Evolutionary conservation across 805 yeast species (phyloP), one percentile per base, ranked within the genome.

Genomic region (Lipomyces yamadae): DNA sequence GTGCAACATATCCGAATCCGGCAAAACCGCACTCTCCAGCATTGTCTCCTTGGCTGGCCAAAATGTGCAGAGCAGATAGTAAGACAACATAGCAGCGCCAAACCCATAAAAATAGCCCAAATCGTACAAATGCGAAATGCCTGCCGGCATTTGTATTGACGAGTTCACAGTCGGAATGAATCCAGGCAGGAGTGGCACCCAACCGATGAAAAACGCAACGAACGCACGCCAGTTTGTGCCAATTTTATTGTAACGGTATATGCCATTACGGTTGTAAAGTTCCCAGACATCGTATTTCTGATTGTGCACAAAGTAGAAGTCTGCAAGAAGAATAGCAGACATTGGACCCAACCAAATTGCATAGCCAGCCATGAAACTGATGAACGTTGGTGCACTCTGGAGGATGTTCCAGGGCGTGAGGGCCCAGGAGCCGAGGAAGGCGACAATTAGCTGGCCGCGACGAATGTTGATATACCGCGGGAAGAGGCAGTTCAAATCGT

Each of bases 391-490:
- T 0, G 82, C 77, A 10, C 80, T 72, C 58, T 78, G 76, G 48
- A 78, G 71, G 60, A 81, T 75, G 35, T 73, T 72, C 84, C 84
- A 81, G 2, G 84, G 84, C 5, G 80, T 75, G 34, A 74, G 48
- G 35, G 74, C 76, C 48, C 80, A 79, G 76, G 75, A 15, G 79
- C 76, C 66, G 18, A 79, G 67, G 37, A 74, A 53, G 48, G 75
- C 76, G 30, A 79, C 80, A 61, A 82, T 70, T 72, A 78, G 76
- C 33, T 85, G 82, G 42, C 87, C 88, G 50, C 97, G 84, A 76
- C 97, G 82, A 73, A 91, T 90, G 75, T 78, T 83, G 66, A 83
- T 70, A 74, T 76, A 82, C 52, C 79, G 77, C 2, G 86, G 86
- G 61, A 81, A 74, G 71, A 82, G 72, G 0, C 63, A 63, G 58